Percentiles rank a stretch among this genome's conserved stretches.
phyloP scores from a whole-genome alignment of 106 monocot genomes.

The Xerophyta viscosa region DNA sequence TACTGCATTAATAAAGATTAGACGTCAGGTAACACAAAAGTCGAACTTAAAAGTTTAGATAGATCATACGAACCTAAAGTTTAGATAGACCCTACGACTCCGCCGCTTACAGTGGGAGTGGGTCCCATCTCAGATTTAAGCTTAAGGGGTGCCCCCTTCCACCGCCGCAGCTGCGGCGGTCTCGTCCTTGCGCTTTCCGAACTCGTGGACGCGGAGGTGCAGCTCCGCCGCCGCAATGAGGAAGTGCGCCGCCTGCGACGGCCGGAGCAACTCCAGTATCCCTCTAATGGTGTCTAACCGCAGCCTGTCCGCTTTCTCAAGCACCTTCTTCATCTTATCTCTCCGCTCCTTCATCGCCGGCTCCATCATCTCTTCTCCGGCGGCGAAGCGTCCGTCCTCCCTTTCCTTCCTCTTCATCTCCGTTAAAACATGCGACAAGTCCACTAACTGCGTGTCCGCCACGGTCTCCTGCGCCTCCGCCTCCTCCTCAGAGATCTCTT shows the following conservation, averaged over 20 bases:
- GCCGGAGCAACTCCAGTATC: constrained; percentile 31
- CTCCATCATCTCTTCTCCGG: constrained; percentile 16
- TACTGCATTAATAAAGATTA: too few species aligned
- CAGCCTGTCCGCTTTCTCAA: constrained; percentile 37
- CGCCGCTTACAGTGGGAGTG: too few species aligned
- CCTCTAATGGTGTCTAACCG: constrained; percentile 36
- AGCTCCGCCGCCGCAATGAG: constrained; percentile 58
- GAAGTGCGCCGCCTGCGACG: constrained; percentile 60
- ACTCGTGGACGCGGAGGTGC: constrained; percentile 46
- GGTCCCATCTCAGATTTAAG: not conserved
- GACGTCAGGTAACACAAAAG: too few species aligned
- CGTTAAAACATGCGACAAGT: constrained; percentile 11
- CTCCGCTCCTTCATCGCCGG: constrained; percentile 24
- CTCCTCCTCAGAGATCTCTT: constrained; percentile 28
- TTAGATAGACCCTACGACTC: too few species aligned
- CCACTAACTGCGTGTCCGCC: constrained; percentile 35
- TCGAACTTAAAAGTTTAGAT: too few species aligned
- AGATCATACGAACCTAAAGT: too few species aligned
- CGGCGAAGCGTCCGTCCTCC: not conserved
- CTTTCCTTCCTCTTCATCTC: not conserved
- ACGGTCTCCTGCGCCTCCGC: constrained; percentile 32
- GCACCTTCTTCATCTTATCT: constrained; percentile 30
- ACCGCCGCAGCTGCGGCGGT: not conserved
- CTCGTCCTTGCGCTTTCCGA: constrained; percentile 43
- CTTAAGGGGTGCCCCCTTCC: not conserved